Evolutionary conservation across 2,329 filamentous ascomycete genomes (phyloP).

Genomic region (Fusarium pseudoanthophilum): DNA sequence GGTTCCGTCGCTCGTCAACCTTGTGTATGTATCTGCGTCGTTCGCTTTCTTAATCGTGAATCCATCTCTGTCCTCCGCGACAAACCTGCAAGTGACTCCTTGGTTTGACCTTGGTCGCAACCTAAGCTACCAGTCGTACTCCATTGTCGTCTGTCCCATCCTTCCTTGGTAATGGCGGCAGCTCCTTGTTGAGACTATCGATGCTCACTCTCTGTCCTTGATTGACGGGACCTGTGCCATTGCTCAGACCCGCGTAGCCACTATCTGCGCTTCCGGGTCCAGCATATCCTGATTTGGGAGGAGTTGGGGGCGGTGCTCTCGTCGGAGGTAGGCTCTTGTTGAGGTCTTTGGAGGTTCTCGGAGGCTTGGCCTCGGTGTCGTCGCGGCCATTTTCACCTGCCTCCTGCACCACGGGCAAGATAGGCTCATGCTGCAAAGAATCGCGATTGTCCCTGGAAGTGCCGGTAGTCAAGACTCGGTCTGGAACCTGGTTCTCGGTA

Average conservation of each 20-base stretch:
- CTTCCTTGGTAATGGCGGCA: slow-evolving; percentile 65
- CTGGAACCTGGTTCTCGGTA: slow-evolving; percentile 65
- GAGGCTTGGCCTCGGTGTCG: slow-evolving; percentile 54
- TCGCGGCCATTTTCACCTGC: slow-evolving; percentile 71
- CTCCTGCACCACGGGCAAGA: slow-evolving; percentile 88
- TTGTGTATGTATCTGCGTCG: slow-evolving; percentile 31
- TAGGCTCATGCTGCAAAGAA: slow-evolving; percentile 65
- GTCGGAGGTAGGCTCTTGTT: slow-evolving; percentile 56
- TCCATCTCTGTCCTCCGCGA: slow-evolving; percentile 30
- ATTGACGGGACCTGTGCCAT: slow-evolving; percentile 46
- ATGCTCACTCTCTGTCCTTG: slow-evolving; percentile 57
- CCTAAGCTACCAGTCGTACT: slow-evolving; percentile 49
- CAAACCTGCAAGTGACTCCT: slow-evolving; percentile 15
- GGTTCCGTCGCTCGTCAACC: slow-evolving; percentile 43
- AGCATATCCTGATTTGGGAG: slow-evolving; percentile 45
- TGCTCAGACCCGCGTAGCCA: slow-evolving; percentile 56
- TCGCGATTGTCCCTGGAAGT: slow-evolving; percentile 59
- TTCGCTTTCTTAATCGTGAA: slow-evolving; percentile 43
- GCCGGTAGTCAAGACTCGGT: slow-evolving; percentile 64
- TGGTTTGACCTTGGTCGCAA: slow-evolving; percentile 35
- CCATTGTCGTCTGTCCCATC: slow-evolving; percentile 44
- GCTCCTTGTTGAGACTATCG: slow-evolving; percentile 69
- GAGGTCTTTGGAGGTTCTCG: slow-evolving; percentile 55
- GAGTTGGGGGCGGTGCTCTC: slow-evolving; percentile 52
- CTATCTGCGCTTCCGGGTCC: slow-evolving; percentile 62